Percentiles rank a stretch among this genome's conserved stretches.
Evolutionary conservation across 306 rosid species (phyloP).

Genomic region (Mimosa bimucronata): DNA sequence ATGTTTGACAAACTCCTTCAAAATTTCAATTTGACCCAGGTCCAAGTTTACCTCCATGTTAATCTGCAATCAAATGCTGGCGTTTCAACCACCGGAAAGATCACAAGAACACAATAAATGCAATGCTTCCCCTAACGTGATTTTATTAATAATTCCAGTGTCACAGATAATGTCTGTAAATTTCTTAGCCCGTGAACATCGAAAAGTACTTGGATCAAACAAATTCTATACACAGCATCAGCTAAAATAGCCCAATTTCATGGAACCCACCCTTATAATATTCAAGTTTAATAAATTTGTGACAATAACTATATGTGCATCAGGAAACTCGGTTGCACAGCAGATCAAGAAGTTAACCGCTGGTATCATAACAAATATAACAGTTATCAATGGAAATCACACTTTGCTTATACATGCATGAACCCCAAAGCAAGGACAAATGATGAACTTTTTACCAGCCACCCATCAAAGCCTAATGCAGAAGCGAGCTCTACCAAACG

Average conservation of each 20-base stretch:
- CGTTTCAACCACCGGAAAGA: conserved; percentile 20
- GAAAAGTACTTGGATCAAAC: conserved; percentile 13
- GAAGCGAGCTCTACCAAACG: conserved; percentile 76
- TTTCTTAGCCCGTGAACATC: not conserved
- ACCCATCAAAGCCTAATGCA: conserved; percentile 87
- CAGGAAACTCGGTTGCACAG: no score
- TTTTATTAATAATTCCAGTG: conserved; percentile 9
- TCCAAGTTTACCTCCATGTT: conserved; percentile 81
- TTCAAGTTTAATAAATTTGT: conserved; percentile 11
- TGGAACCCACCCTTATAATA: no score
- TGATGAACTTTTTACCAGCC: conserved; percentile 72
- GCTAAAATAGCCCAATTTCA: conserved; percentile 24
- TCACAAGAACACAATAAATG: conserved; percentile 8
- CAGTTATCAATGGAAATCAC: conserved; percentile 26
- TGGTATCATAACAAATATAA: conserved; percentile 11
- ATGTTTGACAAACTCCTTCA: conserved; percentile 81
- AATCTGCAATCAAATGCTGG: conserved; percentile 59
- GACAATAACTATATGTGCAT: not conserved
- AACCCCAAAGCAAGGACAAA: conserved; percentile 34
- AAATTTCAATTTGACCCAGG: conserved; percentile 54
- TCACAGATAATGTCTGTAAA: conserved; percentile 14
- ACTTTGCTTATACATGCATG: not conserved
- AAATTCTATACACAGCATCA: conserved; percentile 4
- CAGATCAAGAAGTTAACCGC: conserved; percentile 25
- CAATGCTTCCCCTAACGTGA: conserved; percentile 5